Evolutionary conservation across 2,329 filamentous ascomycete species (phyloP).

Genomic region (Fonsecaea erecta): DNA sequence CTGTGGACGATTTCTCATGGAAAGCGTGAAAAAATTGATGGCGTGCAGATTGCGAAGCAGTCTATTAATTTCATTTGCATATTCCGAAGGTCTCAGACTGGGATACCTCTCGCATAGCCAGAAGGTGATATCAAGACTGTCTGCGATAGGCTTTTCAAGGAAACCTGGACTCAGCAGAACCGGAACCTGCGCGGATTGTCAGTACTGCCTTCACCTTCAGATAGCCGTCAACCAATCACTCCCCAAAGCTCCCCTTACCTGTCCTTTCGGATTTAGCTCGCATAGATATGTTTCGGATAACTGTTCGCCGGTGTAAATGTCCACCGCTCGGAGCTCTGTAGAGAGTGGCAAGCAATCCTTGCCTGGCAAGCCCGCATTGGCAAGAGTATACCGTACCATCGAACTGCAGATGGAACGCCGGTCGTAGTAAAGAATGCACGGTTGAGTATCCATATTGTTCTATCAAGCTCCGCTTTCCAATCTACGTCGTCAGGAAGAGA

Average conservation of each 20-base stretch:
- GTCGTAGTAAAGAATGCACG: slow-evolving; percentile 21
- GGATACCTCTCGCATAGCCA: slow-evolving; percentile 16
- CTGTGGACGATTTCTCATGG: slow-evolving; percentile 2
- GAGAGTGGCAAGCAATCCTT: not conserved
- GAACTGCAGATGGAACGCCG: slow-evolving; percentile 15
- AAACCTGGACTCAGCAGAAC: not conserved
- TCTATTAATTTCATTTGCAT: slow-evolving; percentile 7
- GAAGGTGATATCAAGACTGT: slow-evolving; percentile 24
- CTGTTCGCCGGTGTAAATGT: slow-evolving; percentile 15
- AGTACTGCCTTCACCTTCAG: not conserved
- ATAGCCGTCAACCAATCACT: not conserved
- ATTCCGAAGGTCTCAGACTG: slow-evolving; percentile 2
- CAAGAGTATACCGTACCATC: slow-evolving; percentile 21
- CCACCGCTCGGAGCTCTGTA: not conserved
- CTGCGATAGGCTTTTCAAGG: slow-evolving; percentile 17
- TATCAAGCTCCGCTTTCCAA: not conserved
- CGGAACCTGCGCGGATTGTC: slow-evolving; percentile 3
- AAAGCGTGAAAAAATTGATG: slow-evolving; percentile 21
- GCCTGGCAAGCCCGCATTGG: not conserved
- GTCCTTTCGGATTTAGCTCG: slow-evolving; percentile 22
- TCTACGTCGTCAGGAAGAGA: not conserved
- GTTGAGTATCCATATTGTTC: slow-evolving; percentile 4
- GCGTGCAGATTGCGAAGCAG: slow-evolving; percentile 17
- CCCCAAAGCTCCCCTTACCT: slow-evolving; percentile 9
- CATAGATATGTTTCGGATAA: slow-evolving; percentile 16